Conservation (phyloP, 2,329 filamentous ascomycete species). For the Coccinonectria pachysandricola region DNA sequence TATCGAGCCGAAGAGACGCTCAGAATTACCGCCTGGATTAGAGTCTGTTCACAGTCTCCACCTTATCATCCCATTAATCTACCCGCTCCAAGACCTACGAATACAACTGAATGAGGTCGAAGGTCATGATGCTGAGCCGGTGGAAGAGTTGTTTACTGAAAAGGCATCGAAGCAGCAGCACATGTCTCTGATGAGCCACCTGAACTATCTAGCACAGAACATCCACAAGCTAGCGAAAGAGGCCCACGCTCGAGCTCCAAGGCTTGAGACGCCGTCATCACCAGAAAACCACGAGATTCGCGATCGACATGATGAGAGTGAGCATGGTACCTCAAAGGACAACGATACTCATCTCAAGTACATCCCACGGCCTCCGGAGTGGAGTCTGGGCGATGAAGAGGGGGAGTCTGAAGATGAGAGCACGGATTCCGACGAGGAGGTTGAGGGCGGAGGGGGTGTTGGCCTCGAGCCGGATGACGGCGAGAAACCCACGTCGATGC, state of each 20-base stretch:
- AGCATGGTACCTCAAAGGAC: too few relatives aligned
- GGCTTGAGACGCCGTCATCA: too few relatives aligned
- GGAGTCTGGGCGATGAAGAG: conserved; percentile 40
- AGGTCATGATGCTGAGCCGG: conserved; percentile 46
- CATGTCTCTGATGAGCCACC: conserved; percentile 58
- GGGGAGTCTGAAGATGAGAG: conserved; percentile 40
- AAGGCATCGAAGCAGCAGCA: conserved; percentile 46
- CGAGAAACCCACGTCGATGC: conserved; percentile 4
- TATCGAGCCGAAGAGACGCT: conserved; percentile 52
- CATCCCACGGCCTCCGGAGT: conserved; percentile 70
- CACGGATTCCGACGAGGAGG: conserved; percentile 32
- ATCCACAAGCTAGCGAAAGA: conserved; percentile 57
- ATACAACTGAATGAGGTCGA: conserved; percentile 56
- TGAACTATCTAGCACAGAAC: conserved; percentile 67
- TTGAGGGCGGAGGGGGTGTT: conserved; percentile 36
- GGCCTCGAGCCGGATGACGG: conserved; percentile 23
- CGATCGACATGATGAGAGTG: conserved; percentile 28
- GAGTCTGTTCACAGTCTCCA: conserved; percentile 53
- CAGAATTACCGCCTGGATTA: conserved; percentile 50
- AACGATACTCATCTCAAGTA: conserved; percentile 58
- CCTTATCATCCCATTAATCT: conserved; percentile 59
- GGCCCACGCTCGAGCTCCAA: conserved; percentile 11
- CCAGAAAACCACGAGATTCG: conserved; percentile 8
- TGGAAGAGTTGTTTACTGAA: conserved; percentile 55
- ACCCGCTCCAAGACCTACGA: conserved; percentile 59